Evolutionary conservation across 768 basidiomycete genomes (phyloP).

Genomic region (Podaxis mareebaensis): DNA sequence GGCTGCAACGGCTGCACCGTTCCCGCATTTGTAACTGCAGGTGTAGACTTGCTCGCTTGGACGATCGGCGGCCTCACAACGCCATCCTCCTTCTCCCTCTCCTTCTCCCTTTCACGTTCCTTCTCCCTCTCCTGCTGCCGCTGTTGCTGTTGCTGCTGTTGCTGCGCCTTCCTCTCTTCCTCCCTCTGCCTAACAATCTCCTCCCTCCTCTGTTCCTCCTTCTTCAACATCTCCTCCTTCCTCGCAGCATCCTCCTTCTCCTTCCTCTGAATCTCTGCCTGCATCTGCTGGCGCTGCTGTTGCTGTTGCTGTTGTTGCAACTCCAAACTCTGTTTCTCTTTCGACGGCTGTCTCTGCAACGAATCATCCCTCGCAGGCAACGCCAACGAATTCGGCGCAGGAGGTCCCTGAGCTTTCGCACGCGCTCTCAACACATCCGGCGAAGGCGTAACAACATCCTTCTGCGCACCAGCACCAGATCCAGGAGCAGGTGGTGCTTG

Average conservation of each 20-base stretch:
- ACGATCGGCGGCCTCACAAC: conserved; percentile 17
- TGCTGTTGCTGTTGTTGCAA: conserved; percentile 25
- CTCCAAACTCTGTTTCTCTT: background rate
- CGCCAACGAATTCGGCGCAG: conserved; percentile 28
- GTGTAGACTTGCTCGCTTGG: conserved; percentile 41
- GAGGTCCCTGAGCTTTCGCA: conserved; percentile 57
- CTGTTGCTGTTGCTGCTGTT: conserved; percentile 26
- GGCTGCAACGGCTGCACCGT: conserved; percentile 76
- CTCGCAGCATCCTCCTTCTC: conserved; percentile 7
- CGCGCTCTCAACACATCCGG: conserved; percentile 68
- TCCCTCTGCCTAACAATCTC: conserved; percentile 38
- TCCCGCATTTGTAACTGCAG: conserved; percentile 49
- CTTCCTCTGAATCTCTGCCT: conserved; percentile 17
- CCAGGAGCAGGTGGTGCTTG: conserved; percentile 72
- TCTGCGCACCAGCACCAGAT: conserved; percentile 40
- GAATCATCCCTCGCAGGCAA: conserved; percentile 55
- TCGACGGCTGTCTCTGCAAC: conserved; percentile 22
- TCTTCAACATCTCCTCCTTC: conserved; percentile 28
- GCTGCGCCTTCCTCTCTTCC: conserved; percentile 23
- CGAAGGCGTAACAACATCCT: conserved; percentile 57
- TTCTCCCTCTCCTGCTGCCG: conserved; percentile 23
- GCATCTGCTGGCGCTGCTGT: conserved; percentile 29
- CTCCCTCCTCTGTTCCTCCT: conserved; percentile 30
- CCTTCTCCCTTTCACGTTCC: conserved; percentile 17
- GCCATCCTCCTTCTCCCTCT: conserved; percentile 27